These are phyloP conservation scores for Irpex sp. DNA, from an alignment of 1,284 basidiomycete species.

Conservation along the genomic window DNA sequence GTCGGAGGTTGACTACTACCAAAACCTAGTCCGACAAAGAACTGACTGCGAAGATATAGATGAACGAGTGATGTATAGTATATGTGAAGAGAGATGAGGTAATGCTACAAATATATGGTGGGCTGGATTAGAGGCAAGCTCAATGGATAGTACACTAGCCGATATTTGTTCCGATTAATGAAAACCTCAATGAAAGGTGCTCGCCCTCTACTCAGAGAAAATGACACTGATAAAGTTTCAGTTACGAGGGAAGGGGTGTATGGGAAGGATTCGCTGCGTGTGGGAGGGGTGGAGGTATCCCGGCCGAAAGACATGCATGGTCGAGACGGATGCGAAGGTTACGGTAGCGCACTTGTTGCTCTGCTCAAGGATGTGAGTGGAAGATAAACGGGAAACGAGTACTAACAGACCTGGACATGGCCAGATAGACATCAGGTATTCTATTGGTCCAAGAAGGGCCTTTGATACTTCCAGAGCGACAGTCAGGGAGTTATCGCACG, in stretches of 20 bases:
- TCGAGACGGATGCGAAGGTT: conserved; percentile 43
- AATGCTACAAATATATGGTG: too few relatives aligned
- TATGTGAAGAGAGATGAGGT: too few relatives aligned
- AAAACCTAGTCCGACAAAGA: not conserved
- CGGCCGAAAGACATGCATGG: conserved; percentile 45
- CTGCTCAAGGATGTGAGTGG: conserved; percentile 28
- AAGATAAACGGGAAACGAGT: conserved; percentile 1
- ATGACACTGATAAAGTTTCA: too few relatives aligned
- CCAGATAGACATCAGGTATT: conserved; percentile 66
- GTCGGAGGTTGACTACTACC: not conserved
- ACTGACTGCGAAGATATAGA: not conserved
- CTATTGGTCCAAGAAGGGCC: conserved; percentile 55
- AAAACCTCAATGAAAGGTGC: too few relatives aligned
- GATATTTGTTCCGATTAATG: too few relatives aligned
- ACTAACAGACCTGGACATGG: conserved; percentile 55
- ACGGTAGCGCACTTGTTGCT: conserved; percentile 48
- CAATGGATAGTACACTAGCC: too few relatives aligned
- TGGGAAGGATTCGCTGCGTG: not conserved
- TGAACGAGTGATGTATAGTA: not conserved
- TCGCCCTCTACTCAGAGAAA: too few relatives aligned
- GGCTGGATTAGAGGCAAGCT: too few relatives aligned
- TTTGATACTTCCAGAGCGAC: conserved; percentile 65
- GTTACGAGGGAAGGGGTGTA: not conserved
- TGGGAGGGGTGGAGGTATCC: conserved; percentile 32
- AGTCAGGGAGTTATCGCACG: conserved; percentile 53